A percentile compares a stretch with the other conserved stretches of the same genome.
Evolutionary conservation across 192 early-diverging fungal species (phyloP).

Genomic region (Rhizophagus clarus): DNA sequence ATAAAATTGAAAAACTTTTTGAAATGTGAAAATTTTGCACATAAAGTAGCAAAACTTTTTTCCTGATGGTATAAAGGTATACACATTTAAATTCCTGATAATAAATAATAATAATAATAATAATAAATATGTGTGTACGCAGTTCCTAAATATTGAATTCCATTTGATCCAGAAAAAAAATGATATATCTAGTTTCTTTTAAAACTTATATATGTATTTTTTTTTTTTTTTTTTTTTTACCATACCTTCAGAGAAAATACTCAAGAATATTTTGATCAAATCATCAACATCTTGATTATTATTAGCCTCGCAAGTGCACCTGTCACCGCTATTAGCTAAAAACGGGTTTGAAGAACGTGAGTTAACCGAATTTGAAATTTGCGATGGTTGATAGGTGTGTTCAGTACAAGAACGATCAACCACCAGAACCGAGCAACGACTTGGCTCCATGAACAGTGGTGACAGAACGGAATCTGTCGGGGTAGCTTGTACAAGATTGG

Average conservation of each 20-base stretch:
- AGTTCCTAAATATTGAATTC: no score
- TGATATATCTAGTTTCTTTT: no score
- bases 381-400: slow-evolving; percentile 10
- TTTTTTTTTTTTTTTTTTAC: no score
- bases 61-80: no score
- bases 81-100: no score
- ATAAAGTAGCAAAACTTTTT: no score
- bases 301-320: slow-evolving; percentile 8
- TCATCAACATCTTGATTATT: slow-evolving; percentile 16
- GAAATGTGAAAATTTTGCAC: no score
- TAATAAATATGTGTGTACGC: no score
- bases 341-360: background rate
- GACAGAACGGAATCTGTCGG: slow-evolving; percentile 31
- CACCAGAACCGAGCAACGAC: slow-evolving; percentile 25
- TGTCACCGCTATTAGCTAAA: slow-evolving; percentile 1
- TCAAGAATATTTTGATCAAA: slow-evolving; percentile 17
- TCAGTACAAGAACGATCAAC: slow-evolving; percentile 29
- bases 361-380: background rate
- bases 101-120: no score
- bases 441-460: slow-evolving; percentile 27
- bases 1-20: no score
- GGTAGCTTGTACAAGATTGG: slow-evolving; percentile 5
- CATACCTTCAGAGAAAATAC: slow-evolving; percentile 23
- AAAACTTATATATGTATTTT: no score
- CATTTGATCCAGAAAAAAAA: no score